A percentile compares a stretch with the other conserved stretches of the same genome.
phyloP scores from a whole-genome alignment of 2,329 filamentous ascomycete genomes.

The Cladosporium colombiae region DNA sequence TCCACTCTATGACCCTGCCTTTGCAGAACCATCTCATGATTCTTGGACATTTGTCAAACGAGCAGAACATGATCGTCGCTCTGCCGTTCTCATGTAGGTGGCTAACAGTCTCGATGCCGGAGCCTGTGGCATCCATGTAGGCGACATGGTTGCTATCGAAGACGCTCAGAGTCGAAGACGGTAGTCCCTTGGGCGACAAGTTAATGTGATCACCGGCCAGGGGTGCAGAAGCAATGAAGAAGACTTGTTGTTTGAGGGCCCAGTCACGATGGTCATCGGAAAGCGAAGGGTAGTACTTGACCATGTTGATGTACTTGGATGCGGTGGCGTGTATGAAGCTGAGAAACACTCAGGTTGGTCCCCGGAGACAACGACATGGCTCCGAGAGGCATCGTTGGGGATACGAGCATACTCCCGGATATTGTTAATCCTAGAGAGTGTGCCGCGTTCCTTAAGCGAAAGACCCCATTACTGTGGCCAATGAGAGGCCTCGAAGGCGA shows the following conservation, averaged over 20 bases:
- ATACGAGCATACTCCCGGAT: not conserved
- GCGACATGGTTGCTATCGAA: conserved; percentile 60
- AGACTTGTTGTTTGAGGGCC: conserved; percentile 68
- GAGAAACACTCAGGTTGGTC: not conserved
- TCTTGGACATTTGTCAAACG: conserved; percentile 59
- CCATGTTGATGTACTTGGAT: conserved; percentile 47
- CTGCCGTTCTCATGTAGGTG: conserved; percentile 77
- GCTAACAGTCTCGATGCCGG: conserved; percentile 73
- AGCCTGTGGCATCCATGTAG: conserved; percentile 74
- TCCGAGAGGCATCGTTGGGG: not conserved
- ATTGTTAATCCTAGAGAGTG: not conserved
- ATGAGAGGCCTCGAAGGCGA: not conserved
- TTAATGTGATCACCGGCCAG: conserved; percentile 70
- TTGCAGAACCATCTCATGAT: conserved; percentile 67
- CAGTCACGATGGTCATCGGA: conserved; percentile 60
- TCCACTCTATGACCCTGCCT: conserved; percentile 61
- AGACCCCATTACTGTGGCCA: not conserved
- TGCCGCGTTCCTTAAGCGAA: not conserved
- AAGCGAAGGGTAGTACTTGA: conserved; percentile 60
- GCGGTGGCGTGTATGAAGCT: not conserved
- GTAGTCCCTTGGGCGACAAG: conserved; percentile 72
- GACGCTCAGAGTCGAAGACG: conserved; percentile 62
- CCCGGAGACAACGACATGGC: not conserved
- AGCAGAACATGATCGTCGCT: conserved; percentile 73
- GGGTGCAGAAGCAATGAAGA: conserved; percentile 74